Conservation (phyloP, 495 filamentous ascomycete genomes). For the Pyronema omphalodes region DNA sequence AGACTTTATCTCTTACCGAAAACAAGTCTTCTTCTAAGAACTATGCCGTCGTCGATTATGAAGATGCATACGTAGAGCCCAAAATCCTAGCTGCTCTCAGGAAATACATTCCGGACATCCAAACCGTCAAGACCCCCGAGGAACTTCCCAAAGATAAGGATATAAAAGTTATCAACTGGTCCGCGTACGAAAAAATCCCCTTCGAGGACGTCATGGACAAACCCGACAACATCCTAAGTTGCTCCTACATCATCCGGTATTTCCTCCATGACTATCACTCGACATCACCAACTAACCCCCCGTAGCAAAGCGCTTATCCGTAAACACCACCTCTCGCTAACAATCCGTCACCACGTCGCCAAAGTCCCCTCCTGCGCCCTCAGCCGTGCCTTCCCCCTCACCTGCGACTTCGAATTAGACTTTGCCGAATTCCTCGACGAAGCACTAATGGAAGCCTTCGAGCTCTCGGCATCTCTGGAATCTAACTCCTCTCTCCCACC, state of each 20-base stretch:
- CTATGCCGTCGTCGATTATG: constrained; percentile 64
- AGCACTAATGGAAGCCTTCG: constrained; percentile 71
- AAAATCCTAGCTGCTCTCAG: constrained; percentile 56
- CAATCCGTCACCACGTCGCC: constrained; percentile 56
- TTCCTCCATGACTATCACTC: neutral
- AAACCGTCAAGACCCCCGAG: constrained; percentile 5
- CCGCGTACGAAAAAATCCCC: constrained; percentile 67
- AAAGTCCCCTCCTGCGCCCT: constrained; percentile 62
- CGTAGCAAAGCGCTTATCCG: constrained; percentile 83
- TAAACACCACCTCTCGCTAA: constrained; percentile 78
- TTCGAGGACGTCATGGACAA: constrained; percentile 53
- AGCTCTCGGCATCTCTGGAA: constrained; percentile 56
- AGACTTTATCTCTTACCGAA: neutral
- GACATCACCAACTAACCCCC: neutral
- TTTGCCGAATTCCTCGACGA: constrained; percentile 95
- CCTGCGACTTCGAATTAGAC: constrained; percentile 77
- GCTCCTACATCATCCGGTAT: constrained; percentile 59
- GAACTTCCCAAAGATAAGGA: neutral
- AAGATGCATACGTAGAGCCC: constrained; percentile 69
- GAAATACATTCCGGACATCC: constrained; percentile 34
- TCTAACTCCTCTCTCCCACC: constrained; percentile 34
- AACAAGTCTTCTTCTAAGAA: constrained; percentile 20
- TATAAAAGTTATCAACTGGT: constrained; percentile 52
- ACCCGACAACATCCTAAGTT: constrained; percentile 39
- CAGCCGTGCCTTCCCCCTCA: constrained; percentile 46